Base-by-base conservation (phyloP, 2,329 filamentous ascomycete species). In the Endothia cerciana region DNA sequence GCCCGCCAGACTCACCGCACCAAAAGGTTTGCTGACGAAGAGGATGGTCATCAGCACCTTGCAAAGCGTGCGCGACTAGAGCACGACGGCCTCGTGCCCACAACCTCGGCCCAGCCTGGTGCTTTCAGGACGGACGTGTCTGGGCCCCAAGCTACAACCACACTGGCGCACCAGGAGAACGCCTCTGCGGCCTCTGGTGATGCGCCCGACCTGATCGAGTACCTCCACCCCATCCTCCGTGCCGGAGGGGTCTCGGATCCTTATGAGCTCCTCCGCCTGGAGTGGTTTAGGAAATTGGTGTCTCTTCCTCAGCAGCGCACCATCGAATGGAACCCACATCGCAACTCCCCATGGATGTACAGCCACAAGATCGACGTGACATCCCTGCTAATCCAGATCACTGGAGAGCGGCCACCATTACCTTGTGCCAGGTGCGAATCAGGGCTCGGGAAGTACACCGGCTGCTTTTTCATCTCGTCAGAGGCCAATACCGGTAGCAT, bases 371-470 rank as follows among this genome's bases (percentile, higher is more conserved):
- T 57, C 22, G 49, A 65, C 22, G 19, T 65, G 17, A 41, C 41
- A 33, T 59, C 63, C 28, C 36, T 65, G 7, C 17, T 65, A 30
- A 36, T 65, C 7, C 58, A 65, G 25, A 28, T 61, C 40, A 61
- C 49, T 11, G 63, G 63, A 17, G 28, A 57, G 19, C n/a, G 6
- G 5, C 8, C 63, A 22, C 58, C 63, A n/a, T n/a, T 13, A 3
- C 51, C 57, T n/a, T 65, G 63, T 55, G 22, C 25, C 15, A 56
- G 28, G 30, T 65, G 63, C n/a, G 8, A 47, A 10, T 51, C 49
- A 11, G 40, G 30, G 5, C n/a, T 25, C 36, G 63, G 63, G 13
- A 38, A 56, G 33, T 65, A 56, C 57, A 28, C 28, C 3, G 58
- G 63, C 30, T 65, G 63, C 49, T 60, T 61, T 19, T 30, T 65